Evolutionary conservation across 805 yeast species (phyloP), one percentile per base, ranked within the genome.

Genomic region (Monosporozyma unispora): DNA sequence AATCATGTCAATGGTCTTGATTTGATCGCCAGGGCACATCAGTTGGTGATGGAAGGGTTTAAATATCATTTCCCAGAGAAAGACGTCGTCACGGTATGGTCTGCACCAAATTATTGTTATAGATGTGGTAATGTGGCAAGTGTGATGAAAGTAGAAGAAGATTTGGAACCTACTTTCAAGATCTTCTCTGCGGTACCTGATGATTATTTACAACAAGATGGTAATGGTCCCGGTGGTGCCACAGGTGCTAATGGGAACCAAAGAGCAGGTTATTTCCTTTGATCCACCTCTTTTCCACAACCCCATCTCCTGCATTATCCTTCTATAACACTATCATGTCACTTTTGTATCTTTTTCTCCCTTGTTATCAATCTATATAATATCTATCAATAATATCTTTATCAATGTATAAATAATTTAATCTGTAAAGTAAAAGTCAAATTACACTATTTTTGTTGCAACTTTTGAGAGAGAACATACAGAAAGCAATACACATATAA

Each of bases 91-190:
- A 91, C 99, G 0, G 98, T 91, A 35, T 91, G 98, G 98, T 81
- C 90, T 10, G 97, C 97, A 16, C 98, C 98, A 44, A 90, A 90
- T 67, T 90, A 90, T 71, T 90, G 98, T 71, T 91, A 91, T 69
- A 76, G 98, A 62, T 91, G 98, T 72, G 99, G 99, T 51, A 91
- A 91, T 64, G 98, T 91, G 47, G 99, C 99, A 28, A 85, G 95
- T 75, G 96, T 91, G 16, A 91, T 91, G 99, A 87, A 89, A 66
- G 86, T 93, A 48, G 95, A 84, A 59, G 96, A 87, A 55, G 82
- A 82, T 57, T 72, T 86, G 58, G 84, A 81, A 55, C 96, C 97
- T 10, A 84, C 86, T 61, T 93, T 93, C 71, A 87, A 87, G 63
- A 93, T 93, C 21, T 93, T 93, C 69, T 82, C 88, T 60, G 98